Percentiles rank a stretch among this genome's conserved stretches.
phyloP scores from a whole-genome alignment of 225 moss, liverwort and hornwort genomes.

The Lunularia cruciata region DNA sequence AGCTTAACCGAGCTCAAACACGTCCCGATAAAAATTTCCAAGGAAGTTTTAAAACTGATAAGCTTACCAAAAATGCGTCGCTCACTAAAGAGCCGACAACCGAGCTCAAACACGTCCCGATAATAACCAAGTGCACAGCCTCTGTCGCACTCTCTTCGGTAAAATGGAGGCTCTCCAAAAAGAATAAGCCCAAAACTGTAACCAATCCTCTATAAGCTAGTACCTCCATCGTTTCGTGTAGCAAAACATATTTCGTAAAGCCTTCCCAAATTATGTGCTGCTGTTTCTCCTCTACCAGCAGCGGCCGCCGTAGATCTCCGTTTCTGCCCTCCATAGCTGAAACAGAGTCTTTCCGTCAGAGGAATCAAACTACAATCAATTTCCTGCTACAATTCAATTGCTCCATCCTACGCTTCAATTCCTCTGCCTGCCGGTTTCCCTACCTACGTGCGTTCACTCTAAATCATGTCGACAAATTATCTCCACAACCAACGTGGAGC shows the following conservation, averaged over 20 bases:
- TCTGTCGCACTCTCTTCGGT: slow-evolving; percentile 20
- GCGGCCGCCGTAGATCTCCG: slow-evolving; percentile 10
- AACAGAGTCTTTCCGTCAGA: too few relatives aligned
- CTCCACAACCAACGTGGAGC: too few relatives aligned
- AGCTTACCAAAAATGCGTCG: slow-evolving; percentile 24
- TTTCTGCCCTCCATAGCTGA: slow-evolving; percentile 1
- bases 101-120: slow-evolving; percentile 18
- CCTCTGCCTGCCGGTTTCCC: too few relatives aligned
- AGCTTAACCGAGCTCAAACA: too few relatives aligned
- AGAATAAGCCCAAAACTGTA: slow-evolving; percentile 24
- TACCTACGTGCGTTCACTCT: too few relatives aligned
- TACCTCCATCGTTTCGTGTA: slow-evolving; percentile 18
- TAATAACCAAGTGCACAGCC: slow-evolving; percentile 22
- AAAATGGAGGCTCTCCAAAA: slow-evolving; percentile 15
- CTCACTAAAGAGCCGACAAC: slow-evolving; percentile 24
- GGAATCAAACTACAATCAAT: too few relatives aligned
- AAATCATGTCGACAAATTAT: too few relatives aligned
- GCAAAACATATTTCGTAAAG: slow-evolving; percentile 16
- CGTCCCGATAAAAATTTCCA: too few relatives aligned
- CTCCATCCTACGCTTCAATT: too few relatives aligned
- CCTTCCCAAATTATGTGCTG: slow-evolving; percentile 9
- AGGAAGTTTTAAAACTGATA: too few relatives aligned
- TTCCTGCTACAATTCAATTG: too few relatives aligned
- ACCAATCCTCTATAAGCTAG: slow-evolving; percentile 18
- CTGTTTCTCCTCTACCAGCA: slow-evolving; percentile 19